Conservation (phyloP, 2,329 filamentous ascomycete genomes). For the Microsporum audouinii region DNA sequence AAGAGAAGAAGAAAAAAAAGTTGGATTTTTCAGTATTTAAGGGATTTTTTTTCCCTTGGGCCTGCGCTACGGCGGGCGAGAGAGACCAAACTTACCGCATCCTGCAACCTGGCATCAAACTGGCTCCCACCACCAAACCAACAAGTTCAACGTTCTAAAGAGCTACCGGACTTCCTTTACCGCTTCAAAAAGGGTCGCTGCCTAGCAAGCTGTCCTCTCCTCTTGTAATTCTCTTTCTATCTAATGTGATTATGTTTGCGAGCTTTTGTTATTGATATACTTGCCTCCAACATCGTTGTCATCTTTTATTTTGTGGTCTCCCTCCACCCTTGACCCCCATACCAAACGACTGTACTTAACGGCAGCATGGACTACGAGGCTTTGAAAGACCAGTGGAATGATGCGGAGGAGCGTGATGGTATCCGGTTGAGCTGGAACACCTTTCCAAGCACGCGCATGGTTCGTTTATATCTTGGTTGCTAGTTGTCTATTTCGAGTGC, state of each 20-base stretch:
- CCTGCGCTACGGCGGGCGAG: conserved; percentile 22
- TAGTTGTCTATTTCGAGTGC: background rate
- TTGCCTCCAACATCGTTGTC: background rate
- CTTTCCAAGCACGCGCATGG: conserved; percentile 96
- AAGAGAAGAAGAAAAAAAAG: conserved; percentile 22
- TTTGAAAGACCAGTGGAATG: conserved; percentile 90
- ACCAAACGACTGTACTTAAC: conserved; percentile 10
- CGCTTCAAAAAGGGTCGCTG: background rate
- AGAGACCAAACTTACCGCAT: conserved; percentile 22
- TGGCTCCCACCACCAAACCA: conserved; percentile 12
- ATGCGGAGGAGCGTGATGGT: conserved; percentile 92
- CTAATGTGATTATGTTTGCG: conserved; percentile 9
- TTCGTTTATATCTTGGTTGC: conserved; percentile 31
- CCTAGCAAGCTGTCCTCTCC: background rate
- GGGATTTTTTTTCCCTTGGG: background rate
- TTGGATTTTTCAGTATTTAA: conserved; percentile 3
- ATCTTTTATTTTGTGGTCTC: background rate
- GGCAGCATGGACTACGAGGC: conserved; percentile 74
- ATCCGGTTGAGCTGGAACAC: conserved; percentile 97
- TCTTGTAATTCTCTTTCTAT: no score
- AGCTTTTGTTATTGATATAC: conserved; percentile 2
- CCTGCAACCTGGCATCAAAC: conserved; percentile 38
- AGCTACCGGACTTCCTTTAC: background rate
- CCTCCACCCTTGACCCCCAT: conserved; percentile 2
- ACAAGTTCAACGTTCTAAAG: background rate